Percentiles rank a stretch among this genome's conserved stretches.
Evolutionary conservation across 805 yeast genomes (phyloP).

Genomic region (Alloascoidea africana): DNA sequence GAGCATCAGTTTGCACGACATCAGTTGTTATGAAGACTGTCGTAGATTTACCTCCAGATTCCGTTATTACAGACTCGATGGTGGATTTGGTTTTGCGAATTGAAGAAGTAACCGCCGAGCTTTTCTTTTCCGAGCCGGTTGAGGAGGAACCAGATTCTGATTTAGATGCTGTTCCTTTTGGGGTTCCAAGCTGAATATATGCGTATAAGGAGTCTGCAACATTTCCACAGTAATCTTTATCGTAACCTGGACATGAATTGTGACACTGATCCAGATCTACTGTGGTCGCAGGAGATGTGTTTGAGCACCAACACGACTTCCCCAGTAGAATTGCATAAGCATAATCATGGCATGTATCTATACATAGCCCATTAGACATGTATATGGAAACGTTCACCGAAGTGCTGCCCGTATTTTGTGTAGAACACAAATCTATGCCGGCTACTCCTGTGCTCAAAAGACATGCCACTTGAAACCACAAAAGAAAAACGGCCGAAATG

Average conservation of each 20-base stretch:
- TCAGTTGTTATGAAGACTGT: background rate
- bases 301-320: constrained; percentile 48
- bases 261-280: constrained; percentile 18
- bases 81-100: constrained; percentile 17
- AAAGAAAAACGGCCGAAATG: no score
- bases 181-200: constrained; percentile 27
- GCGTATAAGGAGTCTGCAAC: constrained; percentile 29
- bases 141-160: background rate
- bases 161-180: constrained; percentile 14
- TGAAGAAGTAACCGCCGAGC: constrained; percentile 9
- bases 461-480: no score
- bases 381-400: constrained; percentile 11
- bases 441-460: no score
- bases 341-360: constrained; percentile 25
- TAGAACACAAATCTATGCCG: constrained; percentile 22
- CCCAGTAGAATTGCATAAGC: constrained; percentile 40
- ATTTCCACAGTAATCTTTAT: constrained; percentile 28
- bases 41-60: constrained; percentile 18
- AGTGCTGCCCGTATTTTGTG: constrained; percentile 23
- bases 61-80: constrained; percentile 19
- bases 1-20: background rate
- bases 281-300: constrained; percentile 29
- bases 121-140: constrained; percentile 6
- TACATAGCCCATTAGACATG: constrained; percentile 38
- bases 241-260: constrained; percentile 28